Conservation (phyloP, 2,329 filamentous ascomycete species). For the Thyridium curvatum region DNA sequence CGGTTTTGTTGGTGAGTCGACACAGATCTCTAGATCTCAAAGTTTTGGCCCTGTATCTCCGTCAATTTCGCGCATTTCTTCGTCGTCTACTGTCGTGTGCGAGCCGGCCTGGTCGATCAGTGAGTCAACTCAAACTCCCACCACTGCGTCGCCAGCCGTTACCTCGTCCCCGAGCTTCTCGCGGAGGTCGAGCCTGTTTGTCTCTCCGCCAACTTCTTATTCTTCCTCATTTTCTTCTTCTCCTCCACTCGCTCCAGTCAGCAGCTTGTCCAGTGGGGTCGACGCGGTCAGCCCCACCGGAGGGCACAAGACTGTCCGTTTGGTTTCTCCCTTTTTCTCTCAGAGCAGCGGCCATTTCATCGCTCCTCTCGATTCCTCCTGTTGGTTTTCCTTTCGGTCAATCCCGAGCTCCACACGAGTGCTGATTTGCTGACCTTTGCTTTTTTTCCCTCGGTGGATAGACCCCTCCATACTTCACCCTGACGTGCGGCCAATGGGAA, state of each 20-base stretch:
- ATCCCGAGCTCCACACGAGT: background rate
- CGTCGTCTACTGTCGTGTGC: conserved; percentile 14
- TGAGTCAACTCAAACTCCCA: conserved; percentile 10
- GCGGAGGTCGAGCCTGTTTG: conserved; percentile 18
- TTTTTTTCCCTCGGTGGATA: conserved; percentile 19
- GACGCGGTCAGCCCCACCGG: conserved; percentile 13
- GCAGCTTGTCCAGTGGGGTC: conserved; percentile 14
- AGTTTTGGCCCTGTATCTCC: background rate
- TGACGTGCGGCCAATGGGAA: conserved; percentile 43
- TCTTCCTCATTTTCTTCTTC: conserved; percentile 22
- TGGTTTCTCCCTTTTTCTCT: conserved; percentile 41
- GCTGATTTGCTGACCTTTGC: conserved; percentile 24
- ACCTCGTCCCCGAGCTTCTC: conserved; percentile 15
- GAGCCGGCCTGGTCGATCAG: conserved; percentile 11
- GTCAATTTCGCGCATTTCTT: conserved; percentile 15
- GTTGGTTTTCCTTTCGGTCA: conserved; percentile 40
- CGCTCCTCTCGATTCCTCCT: conserved; percentile 43
- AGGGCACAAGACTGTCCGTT: conserved; percentile 16
- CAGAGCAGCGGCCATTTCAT: conserved; percentile 47
- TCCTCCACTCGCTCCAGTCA: conserved; percentile 14
- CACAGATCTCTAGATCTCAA: conserved; percentile 25
- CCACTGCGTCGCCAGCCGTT: conserved; percentile 15
- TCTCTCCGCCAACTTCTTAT: conserved; percentile 21
- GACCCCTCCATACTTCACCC: conserved; percentile 53
- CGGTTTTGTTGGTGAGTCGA: conserved; percentile 51